Conservation (phyloP, 2,329 filamentous ascomycete genomes). For the Phoma herbarum region DNA sequence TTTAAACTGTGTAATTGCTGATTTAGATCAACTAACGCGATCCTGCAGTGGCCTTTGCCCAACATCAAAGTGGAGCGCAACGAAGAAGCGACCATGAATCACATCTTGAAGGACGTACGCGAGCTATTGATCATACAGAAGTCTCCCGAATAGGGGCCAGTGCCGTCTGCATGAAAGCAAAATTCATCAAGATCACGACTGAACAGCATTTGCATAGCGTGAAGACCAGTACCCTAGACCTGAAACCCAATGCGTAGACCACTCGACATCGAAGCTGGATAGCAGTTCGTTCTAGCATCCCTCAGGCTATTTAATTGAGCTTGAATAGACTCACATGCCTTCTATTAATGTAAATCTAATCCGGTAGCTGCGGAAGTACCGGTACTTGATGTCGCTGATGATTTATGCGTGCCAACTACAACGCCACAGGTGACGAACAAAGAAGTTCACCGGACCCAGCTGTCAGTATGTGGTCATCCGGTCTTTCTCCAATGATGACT, state of each 20-base stretch:
- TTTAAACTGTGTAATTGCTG: neutral
- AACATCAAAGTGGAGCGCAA: conserved; percentile 15
- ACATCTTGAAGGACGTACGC: conserved; percentile 7
- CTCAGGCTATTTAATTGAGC: neutral
- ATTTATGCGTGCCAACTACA: neutral
- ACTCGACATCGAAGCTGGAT: neutral
- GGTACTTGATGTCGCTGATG: neutral
- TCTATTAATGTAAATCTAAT: neutral
- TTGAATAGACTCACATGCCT: neutral
- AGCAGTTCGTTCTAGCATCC: neutral
- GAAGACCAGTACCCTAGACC: neutral
- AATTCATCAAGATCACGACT: neutral
- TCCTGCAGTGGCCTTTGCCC: conserved; percentile 11
- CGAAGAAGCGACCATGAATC: conserved; percentile 12
- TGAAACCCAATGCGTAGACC: neutral
- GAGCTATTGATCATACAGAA: conserved; percentile 1
- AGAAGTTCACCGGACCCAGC: neutral
- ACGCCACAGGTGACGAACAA: neutral
- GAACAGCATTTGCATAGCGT: neutral
- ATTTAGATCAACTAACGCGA: neutral
- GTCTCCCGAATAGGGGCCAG: neutral
- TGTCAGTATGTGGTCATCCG: neutral
- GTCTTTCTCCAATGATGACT: neutral
- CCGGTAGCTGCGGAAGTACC: neutral
- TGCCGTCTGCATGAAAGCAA: neutral